A percentile compares a stretch with the other conserved stretches of the same genome.
phyloP scores from a whole-genome alignment of 192 early-diverging fungal genomes.

The Coemansia aciculifera region DNA sequence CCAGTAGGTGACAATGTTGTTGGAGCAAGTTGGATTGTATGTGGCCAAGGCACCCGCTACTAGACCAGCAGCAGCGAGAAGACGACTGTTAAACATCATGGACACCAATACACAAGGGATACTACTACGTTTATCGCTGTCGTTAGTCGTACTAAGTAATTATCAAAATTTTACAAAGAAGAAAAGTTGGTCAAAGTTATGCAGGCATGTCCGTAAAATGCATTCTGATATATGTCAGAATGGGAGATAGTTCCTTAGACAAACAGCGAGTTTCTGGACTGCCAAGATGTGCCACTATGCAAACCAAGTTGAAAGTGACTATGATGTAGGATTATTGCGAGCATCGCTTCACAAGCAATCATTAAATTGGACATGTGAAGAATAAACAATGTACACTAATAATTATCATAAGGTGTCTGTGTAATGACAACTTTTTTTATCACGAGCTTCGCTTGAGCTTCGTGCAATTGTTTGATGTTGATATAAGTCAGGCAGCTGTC shows the following conservation, averaged over 20 bases:
- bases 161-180: neutral
- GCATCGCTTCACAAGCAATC: neutral
- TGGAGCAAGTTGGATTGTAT: constrained; percentile 34
- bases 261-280: neutral
- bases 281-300: neutral
- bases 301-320: neutral
- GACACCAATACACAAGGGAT: too few species aligned
- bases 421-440: neutral
- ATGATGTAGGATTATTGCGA: neutral
- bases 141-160: neutral
- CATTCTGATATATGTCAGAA: neutral
- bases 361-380: neutral
- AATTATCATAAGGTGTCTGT: neutral
- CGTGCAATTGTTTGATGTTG: neutral
- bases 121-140: neutral
- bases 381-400: neutral
- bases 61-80: constrained; percentile 12
- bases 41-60: constrained; percentile 9
- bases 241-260: too few species aligned
- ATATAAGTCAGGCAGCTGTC: neutral
- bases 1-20: constrained; percentile 63
- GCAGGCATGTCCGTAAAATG: too few species aligned
- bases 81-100: neutral
- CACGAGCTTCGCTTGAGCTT: neutral
- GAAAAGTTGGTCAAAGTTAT: neutral